Evolutionary conservation across 139 green algal species (phyloP).

Genomic region (Edaphochlamys debaryana): DNA sequence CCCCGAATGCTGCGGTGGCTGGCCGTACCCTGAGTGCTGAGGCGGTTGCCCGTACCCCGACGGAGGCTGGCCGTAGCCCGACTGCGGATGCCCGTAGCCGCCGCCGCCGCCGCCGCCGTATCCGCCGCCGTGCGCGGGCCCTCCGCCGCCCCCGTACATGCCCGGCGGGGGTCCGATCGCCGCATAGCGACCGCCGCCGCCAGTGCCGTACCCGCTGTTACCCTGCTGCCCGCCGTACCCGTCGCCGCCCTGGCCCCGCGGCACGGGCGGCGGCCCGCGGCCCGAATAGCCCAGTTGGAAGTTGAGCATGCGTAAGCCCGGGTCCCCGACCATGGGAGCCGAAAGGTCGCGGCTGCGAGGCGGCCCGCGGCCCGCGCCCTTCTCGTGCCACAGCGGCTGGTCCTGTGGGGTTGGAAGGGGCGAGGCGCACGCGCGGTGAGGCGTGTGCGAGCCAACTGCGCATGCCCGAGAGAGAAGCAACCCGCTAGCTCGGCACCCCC

Average conservation of each 20-base stretch:
- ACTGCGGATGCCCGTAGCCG: not conserved
- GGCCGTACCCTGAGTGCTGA: not conserved
- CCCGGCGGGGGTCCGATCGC: not conserved
- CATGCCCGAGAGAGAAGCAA: too few relatives aligned
- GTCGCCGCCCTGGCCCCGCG: not conserved
- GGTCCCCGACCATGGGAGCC: constrained; percentile 38
- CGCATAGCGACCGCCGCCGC: not conserved
- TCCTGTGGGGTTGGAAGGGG: constrained; percentile 20
- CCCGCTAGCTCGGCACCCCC: too few relatives aligned
- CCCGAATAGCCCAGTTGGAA: constrained; percentile 33
- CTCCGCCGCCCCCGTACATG: not conserved
- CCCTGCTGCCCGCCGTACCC: constrained; percentile 2
- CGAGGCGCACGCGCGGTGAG: not conserved
- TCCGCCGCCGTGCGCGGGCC: too few relatives aligned
- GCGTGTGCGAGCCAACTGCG: not conserved
- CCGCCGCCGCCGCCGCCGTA: not conserved
- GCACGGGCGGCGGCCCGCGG: not conserved
- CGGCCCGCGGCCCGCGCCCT: not conserved
- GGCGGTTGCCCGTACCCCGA: not conserved
- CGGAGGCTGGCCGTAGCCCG: not conserved
- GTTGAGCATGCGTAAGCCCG: constrained; percentile 32
- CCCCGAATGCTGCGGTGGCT: not conserved
- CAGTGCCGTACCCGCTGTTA: not conserved
- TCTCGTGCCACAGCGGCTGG: constrained; percentile 54
- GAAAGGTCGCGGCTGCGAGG: not conserved